These are phyloP conservation scores for Exophiala xenobiotica DNA, from an alignment of 2,329 filamentous ascomycete species.

Conservation along the genomic window DNA sequence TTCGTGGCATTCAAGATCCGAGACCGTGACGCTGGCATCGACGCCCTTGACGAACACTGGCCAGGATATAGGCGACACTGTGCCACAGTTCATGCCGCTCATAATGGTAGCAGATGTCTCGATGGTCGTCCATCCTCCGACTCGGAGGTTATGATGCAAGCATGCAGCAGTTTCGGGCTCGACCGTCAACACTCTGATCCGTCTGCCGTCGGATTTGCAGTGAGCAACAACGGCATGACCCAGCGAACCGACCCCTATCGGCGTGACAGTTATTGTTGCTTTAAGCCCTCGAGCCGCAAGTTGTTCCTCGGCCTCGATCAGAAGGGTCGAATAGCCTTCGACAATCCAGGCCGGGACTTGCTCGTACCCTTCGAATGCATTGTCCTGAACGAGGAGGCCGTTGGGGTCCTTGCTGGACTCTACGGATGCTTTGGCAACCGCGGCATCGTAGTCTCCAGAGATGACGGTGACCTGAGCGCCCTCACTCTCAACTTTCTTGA, in stretches of 20 bases:
- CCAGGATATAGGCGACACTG: conserved; percentile 66
- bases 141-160: conserved; percentile 49
- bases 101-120: conserved; percentile 66
- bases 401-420: conserved; percentile 39
- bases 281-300: conserved; percentile 42
- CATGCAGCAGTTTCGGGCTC: conserved; percentile 66
- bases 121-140: conserved; percentile 51
- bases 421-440: conserved; percentile 52
- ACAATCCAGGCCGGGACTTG: conserved; percentile 71
- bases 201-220: conserved; percentile 52
- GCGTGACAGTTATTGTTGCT: conserved; percentile 58
- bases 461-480: conserved; percentile 59
- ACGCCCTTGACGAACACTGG: conserved; percentile 57
- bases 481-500: conserved; percentile 58
- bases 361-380: conserved; percentile 64
- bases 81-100: conserved; percentile 72
- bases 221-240: conserved; percentile 67
- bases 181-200: conserved; percentile 59
- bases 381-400: conserved; percentile 63
- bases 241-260: conserved; percentile 71
- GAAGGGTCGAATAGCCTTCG: conserved; percentile 73
- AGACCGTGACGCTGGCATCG: conserved; percentile 60
- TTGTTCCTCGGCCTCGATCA: conserved; percentile 66
- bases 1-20: conserved; percentile 61
- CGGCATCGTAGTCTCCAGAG: conserved; percentile 62